Conservation (phyloP, 2,329 filamentous ascomycete species). For the Madurella mycetomatis region DNA sequence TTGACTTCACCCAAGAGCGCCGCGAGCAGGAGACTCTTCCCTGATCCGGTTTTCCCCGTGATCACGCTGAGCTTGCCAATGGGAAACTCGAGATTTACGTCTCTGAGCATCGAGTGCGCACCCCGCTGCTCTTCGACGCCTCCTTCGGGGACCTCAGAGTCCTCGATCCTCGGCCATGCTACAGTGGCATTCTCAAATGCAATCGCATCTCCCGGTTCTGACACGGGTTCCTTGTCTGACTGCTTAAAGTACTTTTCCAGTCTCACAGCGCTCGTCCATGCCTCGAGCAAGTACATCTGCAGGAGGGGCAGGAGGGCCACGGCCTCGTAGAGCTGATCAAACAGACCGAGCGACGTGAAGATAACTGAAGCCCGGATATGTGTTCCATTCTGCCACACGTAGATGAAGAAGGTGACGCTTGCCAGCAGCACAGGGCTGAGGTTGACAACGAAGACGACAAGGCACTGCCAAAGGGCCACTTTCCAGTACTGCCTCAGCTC, state of each 20-base stretch:
- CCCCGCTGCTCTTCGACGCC: constrained; percentile 18
- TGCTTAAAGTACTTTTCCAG: constrained; percentile 34
- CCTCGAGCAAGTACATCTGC: constrained; percentile 34
- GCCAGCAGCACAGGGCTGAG: constrained; percentile 33
- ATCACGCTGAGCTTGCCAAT: constrained; percentile 34
- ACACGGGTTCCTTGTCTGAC: constrained; percentile 28
- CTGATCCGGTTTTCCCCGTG: constrained; percentile 37
- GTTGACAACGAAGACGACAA: constrained; percentile 30
- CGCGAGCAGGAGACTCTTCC: constrained; percentile 38
- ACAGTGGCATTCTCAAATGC: constrained; percentile 31
- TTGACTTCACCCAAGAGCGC: constrained; percentile 39
- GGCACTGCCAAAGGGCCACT: constrained; percentile 29
- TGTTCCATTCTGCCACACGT: constrained; percentile 31
- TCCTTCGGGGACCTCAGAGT: constrained; percentile 20
- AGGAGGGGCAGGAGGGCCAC: constrained; percentile 31
- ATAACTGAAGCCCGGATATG: constrained; percentile 34
- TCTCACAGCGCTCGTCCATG: constrained; percentile 34
- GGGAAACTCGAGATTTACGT: constrained; percentile 33
- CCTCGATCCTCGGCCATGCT: constrained; percentile 33
- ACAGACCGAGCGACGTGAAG: constrained; percentile 34
- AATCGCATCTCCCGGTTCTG: constrained; percentile 25
- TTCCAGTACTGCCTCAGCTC: constrained; percentile 35
- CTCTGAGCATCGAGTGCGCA: constrained; percentile 31
- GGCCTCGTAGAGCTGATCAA: constrained; percentile 34
- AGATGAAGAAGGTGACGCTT: constrained; percentile 31